These are phyloP conservation scores for Boletus coccyginus DNA, from an alignment of 768 basidiomycete genomes.

Conservation along the genomic window DNA sequence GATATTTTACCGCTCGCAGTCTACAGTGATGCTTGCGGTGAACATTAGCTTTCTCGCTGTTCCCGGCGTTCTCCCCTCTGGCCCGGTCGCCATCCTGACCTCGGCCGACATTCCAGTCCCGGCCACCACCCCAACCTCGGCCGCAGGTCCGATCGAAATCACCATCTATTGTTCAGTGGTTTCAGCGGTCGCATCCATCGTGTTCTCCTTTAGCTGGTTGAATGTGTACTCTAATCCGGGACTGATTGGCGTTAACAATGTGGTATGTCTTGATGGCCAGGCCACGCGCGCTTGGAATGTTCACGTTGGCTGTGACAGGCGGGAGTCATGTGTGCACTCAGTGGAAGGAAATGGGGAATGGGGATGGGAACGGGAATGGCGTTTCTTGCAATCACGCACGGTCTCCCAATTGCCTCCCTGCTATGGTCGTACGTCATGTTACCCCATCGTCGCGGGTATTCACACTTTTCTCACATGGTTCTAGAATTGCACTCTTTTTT, in stretches of 20 bases:
- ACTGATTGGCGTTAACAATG: not conserved
- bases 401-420: constrained; percentile 11
- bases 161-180: constrained; percentile 13
- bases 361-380: too few relatives aligned
- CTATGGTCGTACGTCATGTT: constrained; percentile 14
- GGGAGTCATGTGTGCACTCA: not conserved
- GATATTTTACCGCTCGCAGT: constrained; percentile 1
- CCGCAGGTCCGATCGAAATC: not conserved
- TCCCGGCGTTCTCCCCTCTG: not conserved
- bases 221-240: constrained; percentile 12
- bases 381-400: constrained; percentile 11
- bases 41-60: constrained; percentile 15
- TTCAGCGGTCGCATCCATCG: constrained; percentile 8
- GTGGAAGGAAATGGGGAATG: not conserved
- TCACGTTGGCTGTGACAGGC: not conserved
- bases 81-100: not conserved
- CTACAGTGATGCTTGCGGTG: constrained; percentile 18
- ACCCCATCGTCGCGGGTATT: not conserved
- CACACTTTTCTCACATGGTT: not conserved
- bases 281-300: too few relatives aligned
- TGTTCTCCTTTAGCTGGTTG: constrained; percentile 10
- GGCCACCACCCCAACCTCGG: too few relatives aligned
- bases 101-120: too few relatives aligned
- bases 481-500: constrained; percentile 8
- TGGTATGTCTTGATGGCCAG: not conserved